phyloP scores from a whole-genome alignment of 805 yeast genomes.

The Ogataea pilisensis region DNA sequence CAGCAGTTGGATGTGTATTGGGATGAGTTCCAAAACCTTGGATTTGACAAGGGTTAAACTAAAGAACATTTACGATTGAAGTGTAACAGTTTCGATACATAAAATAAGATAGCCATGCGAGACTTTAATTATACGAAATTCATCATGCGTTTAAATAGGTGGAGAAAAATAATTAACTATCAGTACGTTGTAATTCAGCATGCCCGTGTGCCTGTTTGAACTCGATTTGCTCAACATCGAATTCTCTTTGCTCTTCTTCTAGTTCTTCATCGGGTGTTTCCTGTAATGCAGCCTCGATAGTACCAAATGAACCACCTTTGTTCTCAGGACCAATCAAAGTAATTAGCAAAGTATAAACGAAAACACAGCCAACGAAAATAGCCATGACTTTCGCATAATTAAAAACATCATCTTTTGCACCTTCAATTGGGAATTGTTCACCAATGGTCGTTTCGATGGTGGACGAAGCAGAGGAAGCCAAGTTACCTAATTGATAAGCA shows the following conservation, averaged over 20 bases:
- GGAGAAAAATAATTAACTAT: no score
- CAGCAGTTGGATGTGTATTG: conserved; percentile 21
- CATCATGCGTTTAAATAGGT: no score
- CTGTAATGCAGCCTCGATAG: conserved; percentile 12
- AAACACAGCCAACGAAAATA: conserved; percentile 61
- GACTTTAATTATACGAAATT: no score
- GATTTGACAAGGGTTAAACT: no score
- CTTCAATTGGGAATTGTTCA: conserved; percentile 43
- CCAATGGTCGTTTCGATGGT: conserved; percentile 68
- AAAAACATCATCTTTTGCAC: conserved; percentile 25
- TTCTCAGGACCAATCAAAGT: conserved; percentile 61
- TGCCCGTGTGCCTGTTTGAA: background rate
- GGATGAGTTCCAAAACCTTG: conserved; percentile 22
- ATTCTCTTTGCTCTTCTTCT: background rate
- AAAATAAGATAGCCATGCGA: no score
- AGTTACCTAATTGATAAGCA: conserved; percentile 65
- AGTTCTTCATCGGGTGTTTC: background rate
- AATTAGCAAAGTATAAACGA: conserved; percentile 46
- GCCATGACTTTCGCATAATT: conserved; percentile 63
- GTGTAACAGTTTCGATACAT: no score
- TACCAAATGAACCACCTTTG: conserved; percentile 24
- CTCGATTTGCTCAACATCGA: background rate
- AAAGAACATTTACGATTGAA: no score
- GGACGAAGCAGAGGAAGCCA: conserved; percentile 62
- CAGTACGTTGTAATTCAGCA: background rate